Evolutionary conservation across 2,329 filamentous ascomycete species (phyloP).

Genomic region (Xylaria sp.): DNA sequence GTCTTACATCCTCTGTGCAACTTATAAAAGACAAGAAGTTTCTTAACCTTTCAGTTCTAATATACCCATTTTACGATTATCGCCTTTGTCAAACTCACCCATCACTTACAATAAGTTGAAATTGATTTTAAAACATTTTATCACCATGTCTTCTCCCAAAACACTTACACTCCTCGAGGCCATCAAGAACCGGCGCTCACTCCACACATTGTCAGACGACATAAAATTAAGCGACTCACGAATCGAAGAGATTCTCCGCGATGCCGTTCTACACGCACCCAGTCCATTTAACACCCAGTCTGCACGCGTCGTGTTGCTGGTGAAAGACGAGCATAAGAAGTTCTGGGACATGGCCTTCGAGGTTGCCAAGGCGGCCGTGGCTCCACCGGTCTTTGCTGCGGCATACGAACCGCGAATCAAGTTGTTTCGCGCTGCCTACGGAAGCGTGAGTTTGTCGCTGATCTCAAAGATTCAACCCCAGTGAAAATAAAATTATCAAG

Average conservation of each 20-base stretch:
- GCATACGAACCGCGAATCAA: constrained; percentile 19
- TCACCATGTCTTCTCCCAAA: constrained; percentile 14
- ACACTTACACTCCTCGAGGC: constrained; percentile 13
- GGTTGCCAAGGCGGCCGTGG: constrained; percentile 12
- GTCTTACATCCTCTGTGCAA: background rate
- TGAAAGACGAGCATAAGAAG: constrained; percentile 20
- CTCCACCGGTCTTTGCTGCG: background rate
- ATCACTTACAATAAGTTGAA: background rate
- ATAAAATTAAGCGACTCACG: background rate
- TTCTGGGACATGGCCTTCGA: constrained; percentile 28
- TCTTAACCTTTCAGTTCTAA: background rate
- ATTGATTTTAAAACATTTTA: background rate
- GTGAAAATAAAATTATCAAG: background rate
- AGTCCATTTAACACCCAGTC: constrained; percentile 18
- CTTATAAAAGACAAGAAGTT: background rate
- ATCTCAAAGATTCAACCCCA: too few relatives aligned
- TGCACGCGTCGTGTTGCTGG: constrained; percentile 11
- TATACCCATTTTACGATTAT: background rate
- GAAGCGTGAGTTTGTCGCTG: constrained; percentile 9
- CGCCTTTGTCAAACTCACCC: too few relatives aligned
- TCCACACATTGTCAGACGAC: constrained; percentile 20
- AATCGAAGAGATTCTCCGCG: constrained; percentile 14
- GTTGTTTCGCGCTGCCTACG: constrained; percentile 22
- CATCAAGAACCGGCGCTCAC: constrained; percentile 22
- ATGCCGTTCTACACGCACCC: constrained; percentile 19